A percentile compares a stretch with the other conserved stretches of the same genome.
phyloP scores from a whole-genome alignment of 2,329 filamentous ascomycete species.

The Aphanocladium album region DNA sequence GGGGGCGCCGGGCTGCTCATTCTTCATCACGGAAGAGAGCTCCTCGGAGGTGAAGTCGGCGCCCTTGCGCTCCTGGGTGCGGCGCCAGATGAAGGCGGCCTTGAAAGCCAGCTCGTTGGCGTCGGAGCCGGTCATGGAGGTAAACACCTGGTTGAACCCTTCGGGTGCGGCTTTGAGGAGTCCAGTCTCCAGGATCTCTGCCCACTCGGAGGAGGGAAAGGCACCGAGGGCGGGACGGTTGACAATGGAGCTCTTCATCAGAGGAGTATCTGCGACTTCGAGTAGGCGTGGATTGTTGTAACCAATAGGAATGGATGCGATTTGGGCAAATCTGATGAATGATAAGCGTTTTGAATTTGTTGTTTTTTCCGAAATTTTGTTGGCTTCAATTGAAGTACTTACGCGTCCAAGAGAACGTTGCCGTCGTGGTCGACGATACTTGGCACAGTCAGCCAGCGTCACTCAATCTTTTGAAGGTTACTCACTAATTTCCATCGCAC shows the following conservation, averaged over 20 bases:
- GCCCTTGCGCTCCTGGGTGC: constrained; percentile 75
- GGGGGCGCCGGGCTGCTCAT: constrained; percentile 73
- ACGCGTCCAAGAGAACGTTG: constrained; percentile 67
- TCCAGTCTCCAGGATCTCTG: constrained; percentile 70
- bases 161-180: constrained; percentile 77
- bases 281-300: constrained; percentile 83
- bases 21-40: constrained; percentile 70
- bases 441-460: neutral
- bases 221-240: constrained; percentile 87
- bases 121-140: constrained; percentile 81
- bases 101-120: constrained; percentile 95
- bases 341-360: neutral
- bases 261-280: constrained; percentile 64
- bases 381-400: constrained; percentile 24
- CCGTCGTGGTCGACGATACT: constrained; percentile 63
- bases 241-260: constrained; percentile 76
- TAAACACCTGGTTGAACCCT: constrained; percentile 84
- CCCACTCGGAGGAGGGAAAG: constrained; percentile 85
- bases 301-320: constrained; percentile 85
- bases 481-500: constrained; percentile 69
- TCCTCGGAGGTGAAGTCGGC: constrained; percentile 79
- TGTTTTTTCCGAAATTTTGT: neutral
- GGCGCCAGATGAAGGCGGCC: constrained; percentile 90
- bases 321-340: constrained; percentile 68
- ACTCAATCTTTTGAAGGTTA: neutral